Evolutionary conservation across 306 rosid species (phyloP), one percentile per base, ranked within the genome.

Genomic region (Cicer judaicum): DNA sequence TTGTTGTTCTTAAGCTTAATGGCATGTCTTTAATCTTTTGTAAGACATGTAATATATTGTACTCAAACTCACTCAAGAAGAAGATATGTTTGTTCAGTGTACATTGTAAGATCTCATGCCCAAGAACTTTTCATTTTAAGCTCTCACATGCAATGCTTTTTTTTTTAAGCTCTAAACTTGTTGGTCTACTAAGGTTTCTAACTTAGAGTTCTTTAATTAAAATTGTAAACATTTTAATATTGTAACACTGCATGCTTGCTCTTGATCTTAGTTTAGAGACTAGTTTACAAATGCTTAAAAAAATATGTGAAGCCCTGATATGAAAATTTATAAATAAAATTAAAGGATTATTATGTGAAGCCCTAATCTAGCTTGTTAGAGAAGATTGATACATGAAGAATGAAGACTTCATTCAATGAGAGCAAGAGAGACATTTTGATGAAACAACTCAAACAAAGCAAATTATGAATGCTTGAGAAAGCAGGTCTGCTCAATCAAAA

Each of bases 1-100:
- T 73, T 92, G 97, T 53, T 92, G 97, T 82, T 65, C 76, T 69
- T 85, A 63, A 68, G 19, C 72, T 66, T 83, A 38, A 57, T 7
- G 63, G 8, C 21, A 38, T 36, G 34, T 19, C 48, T 29, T 75
- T 16, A 13, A 48, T 41, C n/a, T 34, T 60, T 34, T 8, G 6
- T 1, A 36, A 12, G 44, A 1, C 6, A 60, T 34, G 42, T 7
- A 7, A 9, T 34, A 59, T 29, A 13, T 34, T 60, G 42, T 34
- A 60, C 66, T 52, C 57, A 52, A 52, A 15, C 57, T 7, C 57
- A 52, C 57, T 60, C 66, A 36, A 60, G 41, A 57, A 57, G 72
- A 77, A 68, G 38, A 57, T 36, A 46, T 13, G 64, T 62, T 59
- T 68, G 70, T 68, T 70, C 76, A 5, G 12, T 61, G 19, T 60